phyloP scores from a whole-genome alignment of 306 rosid genomes.

The Alnus glutinosa region DNA sequence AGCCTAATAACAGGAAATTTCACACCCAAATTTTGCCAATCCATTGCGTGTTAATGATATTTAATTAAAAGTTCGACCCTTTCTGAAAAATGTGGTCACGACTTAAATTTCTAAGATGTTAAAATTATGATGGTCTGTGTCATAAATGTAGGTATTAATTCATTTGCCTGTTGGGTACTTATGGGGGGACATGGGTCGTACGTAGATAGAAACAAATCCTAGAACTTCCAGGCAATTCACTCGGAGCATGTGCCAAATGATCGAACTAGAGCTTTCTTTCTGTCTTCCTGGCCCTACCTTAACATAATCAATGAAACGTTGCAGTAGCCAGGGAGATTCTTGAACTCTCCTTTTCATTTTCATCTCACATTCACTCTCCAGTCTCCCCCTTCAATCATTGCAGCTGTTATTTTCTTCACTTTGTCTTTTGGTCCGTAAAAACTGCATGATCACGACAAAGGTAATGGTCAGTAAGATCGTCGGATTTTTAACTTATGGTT shows the following conservation, averaged over 20 bases:
- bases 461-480: not conserved
- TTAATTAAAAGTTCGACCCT: not conserved
- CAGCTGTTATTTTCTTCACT: not conserved
- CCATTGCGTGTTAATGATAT: not conserved
- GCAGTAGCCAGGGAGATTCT: not conserved
- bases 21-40: not conserved
- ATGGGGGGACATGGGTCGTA: no score
- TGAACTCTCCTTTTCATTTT: slow-evolving; percentile 19
- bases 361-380: not conserved
- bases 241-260: slow-evolving; percentile 28
- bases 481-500: not conserved
- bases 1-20: no score
- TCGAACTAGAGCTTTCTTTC: slow-evolving; percentile 27
- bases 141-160: not conserved
- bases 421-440: not conserved
- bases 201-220: not conserved
- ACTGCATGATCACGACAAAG: not conserved
- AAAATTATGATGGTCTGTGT: not conserved
- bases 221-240: not conserved
- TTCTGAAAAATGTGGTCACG: not conserved
- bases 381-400: not conserved
- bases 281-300: not conserved
- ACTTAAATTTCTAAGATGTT: not conserved
- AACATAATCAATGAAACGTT: slow-evolving; percentile 16
- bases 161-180: not conserved